Percentiles rank a stretch among this genome's conserved stretches.
phyloP scores from a whole-genome alignment of 352 stramenopile genomes.

The Thalassiosira exigua region DNA sequence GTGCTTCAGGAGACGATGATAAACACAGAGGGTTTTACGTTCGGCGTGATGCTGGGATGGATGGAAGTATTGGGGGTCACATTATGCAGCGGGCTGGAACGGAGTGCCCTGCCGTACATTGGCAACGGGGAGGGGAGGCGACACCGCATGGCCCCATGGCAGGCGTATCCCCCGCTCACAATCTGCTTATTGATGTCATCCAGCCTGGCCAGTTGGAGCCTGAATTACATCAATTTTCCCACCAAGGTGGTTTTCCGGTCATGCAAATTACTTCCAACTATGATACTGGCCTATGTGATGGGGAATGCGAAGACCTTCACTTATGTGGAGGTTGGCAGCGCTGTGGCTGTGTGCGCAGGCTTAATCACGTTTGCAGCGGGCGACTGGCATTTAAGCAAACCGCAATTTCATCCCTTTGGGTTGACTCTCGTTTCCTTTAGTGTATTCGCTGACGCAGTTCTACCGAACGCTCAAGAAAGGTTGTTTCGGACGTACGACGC shows the following conservation, averaged over 20 bases:
- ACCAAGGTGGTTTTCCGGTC: conserved; percentile 81
- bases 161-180: conserved; percentile 84
- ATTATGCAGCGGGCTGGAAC: conserved; percentile 48
- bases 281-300: conserved; percentile 75
- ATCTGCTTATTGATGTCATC: conserved; percentile 82
- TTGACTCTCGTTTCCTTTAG: conserved; percentile 83
- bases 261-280: conserved; percentile 83
- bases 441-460: conserved; percentile 86
- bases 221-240: conserved; percentile 82
- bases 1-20: conserved; percentile 86
- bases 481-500: conserved; percentile 77
- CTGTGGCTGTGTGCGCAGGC: conserved; percentile 82
- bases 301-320: conserved; percentile 72
- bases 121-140: conserved; percentile 47
- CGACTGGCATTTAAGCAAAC: conserved; percentile 76
- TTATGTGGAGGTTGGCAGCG: conserved; percentile 80
- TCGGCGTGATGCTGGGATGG: conserved; percentile 86
- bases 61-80: conserved; percentile 85
- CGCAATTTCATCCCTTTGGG: conserved; percentile 81
- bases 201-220: conserved; percentile 65
- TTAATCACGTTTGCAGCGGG: conserved; percentile 86
- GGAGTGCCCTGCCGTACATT: conserved; percentile 40
- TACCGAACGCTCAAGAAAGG: conserved; percentile 87
- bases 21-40: conserved; percentile 67
- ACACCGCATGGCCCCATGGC: conserved; percentile 70